Evolutionary conservation across 2,329 filamentous ascomycete genomes (phyloP).

Genomic region (Biscogniauxia marginata): DNA sequence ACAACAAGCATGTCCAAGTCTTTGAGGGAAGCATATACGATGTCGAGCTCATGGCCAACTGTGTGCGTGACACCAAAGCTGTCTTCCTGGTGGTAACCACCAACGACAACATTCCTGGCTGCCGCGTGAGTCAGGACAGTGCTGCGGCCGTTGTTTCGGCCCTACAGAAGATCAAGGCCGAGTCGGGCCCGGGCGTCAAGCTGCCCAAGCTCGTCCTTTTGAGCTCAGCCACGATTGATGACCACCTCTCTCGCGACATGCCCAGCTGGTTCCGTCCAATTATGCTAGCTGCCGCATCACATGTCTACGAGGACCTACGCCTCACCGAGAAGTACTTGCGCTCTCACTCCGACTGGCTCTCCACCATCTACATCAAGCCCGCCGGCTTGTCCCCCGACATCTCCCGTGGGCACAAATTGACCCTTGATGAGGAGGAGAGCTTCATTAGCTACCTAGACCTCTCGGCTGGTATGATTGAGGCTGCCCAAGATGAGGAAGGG

Average conservation of each 20-base stretch:
- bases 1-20: slow-evolving; percentile 35
- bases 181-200: background rate
- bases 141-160: slow-evolving; percentile 36
- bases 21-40: slow-evolving; percentile 44
- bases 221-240: slow-evolving; percentile 41
- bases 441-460: slow-evolving; percentile 44
- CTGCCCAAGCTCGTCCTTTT: slow-evolving; percentile 43
- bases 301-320: slow-evolving; percentile 40
- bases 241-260: slow-evolving; percentile 32
- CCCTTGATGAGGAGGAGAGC: slow-evolving; percentile 35
- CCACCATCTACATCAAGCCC: slow-evolving; percentile 42
- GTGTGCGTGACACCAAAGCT: slow-evolving; percentile 34
- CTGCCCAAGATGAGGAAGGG: slow-evolving; percentile 35
- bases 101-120: slow-evolving; percentile 45
- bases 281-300: slow-evolving; percentile 31
- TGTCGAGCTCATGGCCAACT: slow-evolving; percentile 35
- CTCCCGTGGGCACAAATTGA: slow-evolving; percentile 41
- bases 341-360: slow-evolving; percentile 36
- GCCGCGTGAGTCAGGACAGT: slow-evolving; percentile 36
- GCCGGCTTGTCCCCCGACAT: slow-evolving; percentile 37
- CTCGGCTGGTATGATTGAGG: slow-evolving; percentile 48
- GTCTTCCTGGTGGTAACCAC: slow-evolving; percentile 41
- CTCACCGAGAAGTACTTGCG: slow-evolving; percentile 38
- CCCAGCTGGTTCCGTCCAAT: slow-evolving; percentile 30
- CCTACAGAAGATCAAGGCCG: slow-evolving; percentile 28